Base-by-base conservation (phyloP, 495 filamentous ascomycete genomes). In the Tetracladium setigerum region DNA sequence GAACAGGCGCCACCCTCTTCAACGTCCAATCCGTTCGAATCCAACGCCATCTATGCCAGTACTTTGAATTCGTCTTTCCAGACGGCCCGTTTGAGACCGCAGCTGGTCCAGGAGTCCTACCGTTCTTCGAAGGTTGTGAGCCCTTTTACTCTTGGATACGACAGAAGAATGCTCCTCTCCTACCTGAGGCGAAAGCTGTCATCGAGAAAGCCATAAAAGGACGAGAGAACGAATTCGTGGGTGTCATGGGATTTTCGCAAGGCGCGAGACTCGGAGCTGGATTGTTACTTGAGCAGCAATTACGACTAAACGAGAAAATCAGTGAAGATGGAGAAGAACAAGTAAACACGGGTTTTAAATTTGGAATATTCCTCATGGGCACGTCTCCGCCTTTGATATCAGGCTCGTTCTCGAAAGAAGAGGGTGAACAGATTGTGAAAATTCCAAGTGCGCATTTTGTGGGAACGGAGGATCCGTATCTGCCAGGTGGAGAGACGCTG, bases 1-100 rank as follows among this genome's bases (percentile, higher is more conserved):
- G 78, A 27, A 83, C 80, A 27, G 82, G 76, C 53, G 70, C 61
- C 33, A 47, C 60, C 0, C 78, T 80, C 46, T 79, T 84, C 58
- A 67, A 72, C 47, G 72, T 77, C 3, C 78, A 83, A 50, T 76
- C 77, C 9, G 64, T 81, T 77, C 53, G 56, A 65, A 58, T 51
- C 10, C 50, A 46, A 33, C 38, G 27, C 14, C 27, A 34, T 5
- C 50, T 59, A 4, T 36, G 43, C 13, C 2, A 40, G 7, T 18
- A 47, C 11, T 67, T 67, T 46, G 47, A 57, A 15, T 60, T 67
- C 46, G 46, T 67, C 22, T 68, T 63, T 46, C 42, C 61, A 40
- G 55, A 62, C 27, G 64, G 38, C 0, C 65, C 65, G 3, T 62
- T 63, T 15, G 22, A 35, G 14, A 39, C 52, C n/a, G 42, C 32